Evolutionary conservation across 768 basidiomycete species (phyloP), one percentile per base, ranked within the genome.

Genomic region (Panaeolus papilionaceus): DNA sequence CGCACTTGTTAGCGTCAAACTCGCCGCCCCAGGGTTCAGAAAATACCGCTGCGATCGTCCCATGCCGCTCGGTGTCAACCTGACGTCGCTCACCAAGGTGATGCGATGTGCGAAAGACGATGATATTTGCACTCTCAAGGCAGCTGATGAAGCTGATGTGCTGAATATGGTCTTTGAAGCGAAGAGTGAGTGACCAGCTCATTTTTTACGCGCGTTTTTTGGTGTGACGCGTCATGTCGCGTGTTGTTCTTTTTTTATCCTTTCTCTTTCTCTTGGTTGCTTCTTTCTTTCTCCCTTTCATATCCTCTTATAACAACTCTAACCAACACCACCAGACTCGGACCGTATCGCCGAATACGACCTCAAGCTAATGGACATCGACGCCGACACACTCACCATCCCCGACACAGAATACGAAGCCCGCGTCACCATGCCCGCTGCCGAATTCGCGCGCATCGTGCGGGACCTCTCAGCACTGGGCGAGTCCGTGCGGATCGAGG

Each of bases 311-410:
- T 20, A 26, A 23, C 8, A 51, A 51, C 47, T 42, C 33, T 33
- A 33, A 54, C 63, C 6, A 45, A n/a, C 68, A 16, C 65, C 51
- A 42, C 5, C 71, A 98, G 96, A 90, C 79, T 87, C 91, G 4
- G 97, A 98, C 78, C 90, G 98, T 69, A 91, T 99, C 64, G 95
- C 96, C 28, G 95, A 98, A 77, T 99, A 99, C 81, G 96, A 98
- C 73, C 94, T 99, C 92, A 99, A 99, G 79, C 89, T 99, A 64
- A 98, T 99, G 97, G 97, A 99, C 74, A 99, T 99, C 75, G 97
- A 99, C 78, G 84, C 94, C 26, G 98, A 99, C 80, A 90, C 89
- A 54, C 91, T 99, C 63, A 92, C 92, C 61, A 99, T 99, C 74
- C 98, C 98, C 16, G 96, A 98, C 70, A 99, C 98, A 2, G 92